Conservation (phyloP, 768 basidiomycete species). For the Lactarius sp. region DNA sequence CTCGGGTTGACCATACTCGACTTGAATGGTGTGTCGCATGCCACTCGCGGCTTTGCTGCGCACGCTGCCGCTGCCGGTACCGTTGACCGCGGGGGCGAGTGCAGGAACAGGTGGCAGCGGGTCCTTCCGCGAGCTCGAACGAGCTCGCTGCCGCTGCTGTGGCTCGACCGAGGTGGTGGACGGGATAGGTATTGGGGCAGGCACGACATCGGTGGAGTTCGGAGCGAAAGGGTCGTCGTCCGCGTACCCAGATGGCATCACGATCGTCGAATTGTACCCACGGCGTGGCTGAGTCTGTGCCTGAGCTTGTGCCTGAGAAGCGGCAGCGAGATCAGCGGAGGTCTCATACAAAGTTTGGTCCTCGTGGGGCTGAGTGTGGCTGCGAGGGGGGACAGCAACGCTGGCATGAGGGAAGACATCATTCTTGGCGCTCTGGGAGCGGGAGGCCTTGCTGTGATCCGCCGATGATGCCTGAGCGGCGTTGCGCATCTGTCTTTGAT, state of each 20-base stretch:
- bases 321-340: slow-evolving; percentile 51
- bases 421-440: slow-evolving; percentile 54
- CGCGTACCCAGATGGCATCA: slow-evolving; percentile 38
- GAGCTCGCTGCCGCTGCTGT: background rate
- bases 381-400: slow-evolving; percentile 33
- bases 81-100: slow-evolving; percentile 28
- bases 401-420: slow-evolving; percentile 38
- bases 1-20: slow-evolving; percentile 81
- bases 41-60: slow-evolving; percentile 43
- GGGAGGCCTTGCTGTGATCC: slow-evolving; percentile 34
- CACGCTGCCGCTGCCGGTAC: slow-evolving; percentile 33
- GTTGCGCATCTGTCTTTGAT: slow-evolving; percentile 74
- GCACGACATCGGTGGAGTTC: slow-evolving; percentile 27
- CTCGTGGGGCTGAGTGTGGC: slow-evolving; percentile 43
- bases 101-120: slow-evolving; percentile 15
- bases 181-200: slow-evolving; percentile 34
- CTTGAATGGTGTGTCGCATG: slow-evolving; percentile 91
- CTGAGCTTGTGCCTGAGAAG: slow-evolving; percentile 28
- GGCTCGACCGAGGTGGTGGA: slow-evolving; percentile 27
- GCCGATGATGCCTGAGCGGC: slow-evolving; percentile 36
- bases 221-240: slow-evolving; percentile 72
- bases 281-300: slow-evolving; percentile 29
- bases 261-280: slow-evolving; percentile 36
- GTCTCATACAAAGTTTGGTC: slow-evolving; percentile 56
- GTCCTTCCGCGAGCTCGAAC: slow-evolving; percentile 17